Percentiles rank a stretch among this genome's conserved stretches.
Evolutionary conservation across 2,329 filamentous ascomycete genomes (phyloP).

Genomic region (Beauveria australis): DNA sequence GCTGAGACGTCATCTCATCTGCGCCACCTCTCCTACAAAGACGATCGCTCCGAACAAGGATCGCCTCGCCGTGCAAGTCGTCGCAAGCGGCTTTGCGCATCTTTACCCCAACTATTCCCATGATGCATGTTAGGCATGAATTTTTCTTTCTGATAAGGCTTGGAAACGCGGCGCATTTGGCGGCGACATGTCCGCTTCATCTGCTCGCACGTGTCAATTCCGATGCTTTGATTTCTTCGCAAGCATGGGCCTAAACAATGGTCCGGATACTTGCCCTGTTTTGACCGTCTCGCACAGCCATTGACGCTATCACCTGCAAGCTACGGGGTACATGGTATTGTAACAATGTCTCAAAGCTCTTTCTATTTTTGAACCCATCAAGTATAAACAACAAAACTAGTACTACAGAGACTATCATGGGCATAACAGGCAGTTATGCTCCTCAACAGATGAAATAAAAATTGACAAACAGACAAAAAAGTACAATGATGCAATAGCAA

Average conservation of each 20-base stretch:
- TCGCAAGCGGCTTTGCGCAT: background rate
- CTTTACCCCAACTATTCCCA: background rate
- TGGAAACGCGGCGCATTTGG: background rate
- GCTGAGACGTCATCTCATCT: background rate
- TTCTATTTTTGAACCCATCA: background rate
- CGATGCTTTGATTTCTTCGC: background rate
- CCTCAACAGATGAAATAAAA: background rate
- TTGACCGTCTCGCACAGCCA: too few species aligned
- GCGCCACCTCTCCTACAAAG: background rate
- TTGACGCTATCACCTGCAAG: background rate
- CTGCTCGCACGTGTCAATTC: background rate
- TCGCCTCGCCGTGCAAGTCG: background rate
- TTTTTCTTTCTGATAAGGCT: background rate
- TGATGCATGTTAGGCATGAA: background rate
- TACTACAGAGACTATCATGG: conserved; percentile 6
- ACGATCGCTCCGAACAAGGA: background rate
- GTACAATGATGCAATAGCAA: background rate
- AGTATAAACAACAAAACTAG: background rate
- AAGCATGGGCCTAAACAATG: too few species aligned
- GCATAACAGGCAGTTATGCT: background rate
- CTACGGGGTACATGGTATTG: background rate
- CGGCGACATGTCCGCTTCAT: background rate
- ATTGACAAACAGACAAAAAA: background rate
- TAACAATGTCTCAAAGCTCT: background rate
- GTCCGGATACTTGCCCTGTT: too few species aligned